phyloP scores from a whole-genome alignment of 768 basidiomycete genomes.

The Suillus bovinus region DNA sequence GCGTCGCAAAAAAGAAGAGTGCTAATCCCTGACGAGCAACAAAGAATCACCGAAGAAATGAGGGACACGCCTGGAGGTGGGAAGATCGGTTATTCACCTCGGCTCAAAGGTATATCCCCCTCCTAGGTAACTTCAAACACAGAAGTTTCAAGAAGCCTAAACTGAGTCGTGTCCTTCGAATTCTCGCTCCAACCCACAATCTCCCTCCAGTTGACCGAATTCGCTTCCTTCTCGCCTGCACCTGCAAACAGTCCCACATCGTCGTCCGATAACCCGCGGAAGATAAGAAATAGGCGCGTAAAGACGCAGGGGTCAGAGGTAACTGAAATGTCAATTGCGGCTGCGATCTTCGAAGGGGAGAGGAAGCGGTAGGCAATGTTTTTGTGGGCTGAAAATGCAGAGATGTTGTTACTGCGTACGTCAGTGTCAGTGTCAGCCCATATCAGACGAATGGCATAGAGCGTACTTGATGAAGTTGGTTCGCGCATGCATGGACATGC shows the following conservation, averaged over 20 bases:
- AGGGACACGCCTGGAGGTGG: slow-evolving; percentile 10
- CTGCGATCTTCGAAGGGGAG: slow-evolving; percentile 73
- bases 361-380: slow-evolving; percentile 93
- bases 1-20: slow-evolving; percentile 4
- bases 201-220: slow-evolving; percentile 78
- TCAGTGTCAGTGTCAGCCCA: slow-evolving; percentile 6
- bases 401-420: slow-evolving; percentile 64
- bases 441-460: slow-evolving; percentile 4
- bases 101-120: neutral
- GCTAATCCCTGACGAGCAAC: neutral
- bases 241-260: slow-evolving; percentile 73
- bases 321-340: slow-evolving; percentile 87
- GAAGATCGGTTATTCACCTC: slow-evolving; percentile 19
- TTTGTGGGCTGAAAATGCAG: slow-evolving; percentile 72
- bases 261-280: slow-evolving; percentile 79
- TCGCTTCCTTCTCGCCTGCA: slow-evolving; percentile 86
- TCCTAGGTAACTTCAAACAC: slow-evolving; percentile 66
- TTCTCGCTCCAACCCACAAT: slow-evolving; percentile 80
- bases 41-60: slow-evolving; percentile 2
- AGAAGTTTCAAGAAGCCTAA: slow-evolving; percentile 79
- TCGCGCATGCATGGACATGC: slow-evolving; percentile 79
- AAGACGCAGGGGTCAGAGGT: slow-evolving; percentile 79
- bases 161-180: slow-evolving; percentile 70
- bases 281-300: slow-evolving; percentile 85
- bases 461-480: slow-evolving; percentile 80